Percentiles rank a stretch among this genome's conserved stretches.
phyloP scores from a whole-genome alignment of 2,329 filamentous ascomycete genomes.

The Teratosphaeriaceae sp. region DNA sequence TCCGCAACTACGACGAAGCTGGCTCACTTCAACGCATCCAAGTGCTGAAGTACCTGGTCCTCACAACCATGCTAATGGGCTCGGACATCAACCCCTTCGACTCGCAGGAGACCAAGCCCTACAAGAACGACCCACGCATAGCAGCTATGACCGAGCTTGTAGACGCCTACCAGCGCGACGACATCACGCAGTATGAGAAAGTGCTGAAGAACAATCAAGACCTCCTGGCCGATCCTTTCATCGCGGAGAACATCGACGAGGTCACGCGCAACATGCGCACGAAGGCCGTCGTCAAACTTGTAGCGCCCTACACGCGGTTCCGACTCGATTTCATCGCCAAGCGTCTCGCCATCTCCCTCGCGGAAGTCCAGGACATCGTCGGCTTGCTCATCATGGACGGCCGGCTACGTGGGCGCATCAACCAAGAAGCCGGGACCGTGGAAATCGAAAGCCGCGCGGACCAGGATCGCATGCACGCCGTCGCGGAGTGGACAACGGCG shows the following conservation, averaged over 20 bases:
- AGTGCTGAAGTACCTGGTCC: slow-evolving; percentile 91
- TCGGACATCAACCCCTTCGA: slow-evolving; percentile 98
- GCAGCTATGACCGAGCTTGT: slow-evolving; percentile 96
- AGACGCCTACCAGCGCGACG: slow-evolving; percentile 91
- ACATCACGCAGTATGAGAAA: slow-evolving; percentile 84
- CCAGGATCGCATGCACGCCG: slow-evolving; percentile 63
- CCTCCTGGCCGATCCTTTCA: slow-evolving; percentile 86
- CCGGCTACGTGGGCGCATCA: slow-evolving; percentile 79
- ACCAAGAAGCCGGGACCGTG: slow-evolving; percentile 79
- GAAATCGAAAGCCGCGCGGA: slow-evolving; percentile 71
- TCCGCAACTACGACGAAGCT: slow-evolving; percentile 97
- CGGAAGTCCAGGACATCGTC: slow-evolving; percentile 92
- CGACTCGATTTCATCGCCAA: slow-evolving; percentile 80
- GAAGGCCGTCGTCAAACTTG: slow-evolving; percentile 87
- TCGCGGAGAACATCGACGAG: slow-evolving; percentile 98
- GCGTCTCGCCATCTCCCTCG: slow-evolving; percentile 75
- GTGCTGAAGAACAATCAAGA: slow-evolving; percentile 84
- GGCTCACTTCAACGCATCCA: slow-evolving; percentile 94
- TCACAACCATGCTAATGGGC: slow-evolving; percentile 98
- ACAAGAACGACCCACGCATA: slow-evolving; percentile 91
- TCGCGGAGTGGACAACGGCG: slow-evolving; percentile 65
- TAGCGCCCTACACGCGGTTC: slow-evolving; percentile 92
- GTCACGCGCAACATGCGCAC: slow-evolving; percentile 97
- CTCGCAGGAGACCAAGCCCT: slow-evolving; percentile 97
- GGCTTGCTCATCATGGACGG: slow-evolving; percentile 88